A percentile compares a stretch with the other conserved stretches of the same genome.
Conservation (phyloP, 2,329 filamentous ascomycete species). For the Biscogniauxia sp. region DNA sequence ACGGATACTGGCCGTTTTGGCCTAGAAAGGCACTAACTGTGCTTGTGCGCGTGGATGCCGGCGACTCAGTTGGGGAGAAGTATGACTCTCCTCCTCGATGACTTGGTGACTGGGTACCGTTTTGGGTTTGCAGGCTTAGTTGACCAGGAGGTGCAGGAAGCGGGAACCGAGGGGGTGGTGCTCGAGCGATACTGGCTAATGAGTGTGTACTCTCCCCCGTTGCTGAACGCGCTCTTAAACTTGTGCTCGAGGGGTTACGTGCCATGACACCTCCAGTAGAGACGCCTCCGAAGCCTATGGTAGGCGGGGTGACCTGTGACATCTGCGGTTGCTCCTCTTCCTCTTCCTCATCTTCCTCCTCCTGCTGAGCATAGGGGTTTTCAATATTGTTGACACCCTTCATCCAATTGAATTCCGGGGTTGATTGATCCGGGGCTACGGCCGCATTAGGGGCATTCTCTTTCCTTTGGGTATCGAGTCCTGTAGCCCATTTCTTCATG, state of each 20-base stretch:
- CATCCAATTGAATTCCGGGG: conserved; percentile 80
- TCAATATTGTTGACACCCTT: conserved; percentile 64
- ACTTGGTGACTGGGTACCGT: conserved; percentile 55
- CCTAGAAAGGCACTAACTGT: conserved; percentile 71
- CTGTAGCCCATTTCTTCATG: conserved; percentile 87
- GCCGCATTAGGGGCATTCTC: conserved; percentile 51
- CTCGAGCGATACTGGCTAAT: conserved; percentile 54
- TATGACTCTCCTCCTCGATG: conserved; percentile 75
- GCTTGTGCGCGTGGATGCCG: conserved; percentile 72
- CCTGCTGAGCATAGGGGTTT: conserved; percentile 74
- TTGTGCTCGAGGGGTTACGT: conserved; percentile 71
- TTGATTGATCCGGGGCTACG: conserved; percentile 46
- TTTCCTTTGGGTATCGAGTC: conserved; percentile 75
- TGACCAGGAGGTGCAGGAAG: conserved; percentile 54
- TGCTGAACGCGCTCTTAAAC: conserved; percentile 71
- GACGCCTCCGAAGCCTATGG: conserved; percentile 30
- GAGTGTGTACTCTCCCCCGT: conserved; percentile 69
- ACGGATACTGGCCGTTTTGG: conserved; percentile 53
- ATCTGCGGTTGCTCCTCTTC: conserved; percentile 37
- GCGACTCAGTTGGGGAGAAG: conserved; percentile 88
- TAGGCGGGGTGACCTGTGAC: conserved; percentile 34
- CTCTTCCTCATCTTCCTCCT: conserved; percentile 62
- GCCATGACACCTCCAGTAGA: conserved; percentile 44
- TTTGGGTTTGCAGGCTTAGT: conserved; percentile 68
- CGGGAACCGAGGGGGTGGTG: conserved; percentile 70